Evolutionary conservation across 148 eudicot species (phyloP).

Genomic region (Talinum fruticosum): DNA sequence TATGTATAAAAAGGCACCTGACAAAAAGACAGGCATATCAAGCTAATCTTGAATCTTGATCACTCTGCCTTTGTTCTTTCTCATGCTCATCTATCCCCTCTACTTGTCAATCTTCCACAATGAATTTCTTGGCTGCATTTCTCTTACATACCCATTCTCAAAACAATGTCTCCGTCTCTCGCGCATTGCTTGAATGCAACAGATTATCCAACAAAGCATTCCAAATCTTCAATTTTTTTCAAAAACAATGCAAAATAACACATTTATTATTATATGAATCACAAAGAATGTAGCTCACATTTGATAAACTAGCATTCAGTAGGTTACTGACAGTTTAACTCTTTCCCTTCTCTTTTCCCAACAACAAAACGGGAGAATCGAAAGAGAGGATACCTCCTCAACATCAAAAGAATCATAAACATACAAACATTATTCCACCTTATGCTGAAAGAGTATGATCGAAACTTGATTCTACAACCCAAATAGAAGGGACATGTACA

Average conservation of each 20-base stretch:
- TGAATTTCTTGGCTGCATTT: too few relatives aligned
- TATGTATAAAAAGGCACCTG: too few relatives aligned
- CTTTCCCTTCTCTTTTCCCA: slow-evolving; percentile 12
- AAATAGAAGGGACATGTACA: slow-evolving; percentile 23
- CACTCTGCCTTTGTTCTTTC: too few relatives aligned
- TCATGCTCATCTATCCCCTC: too few relatives aligned
- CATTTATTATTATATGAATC: slow-evolving; percentile 10
- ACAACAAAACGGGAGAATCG: slow-evolving; percentile 20
- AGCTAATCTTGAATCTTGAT: too few relatives aligned
- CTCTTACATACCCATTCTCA: too few relatives aligned
- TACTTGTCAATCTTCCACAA: too few relatives aligned
- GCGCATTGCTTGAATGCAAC: neutral
- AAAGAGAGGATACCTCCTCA: slow-evolving; percentile 9
- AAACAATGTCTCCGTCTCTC: too few relatives aligned
- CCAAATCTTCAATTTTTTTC: neutral
- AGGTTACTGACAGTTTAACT: neutral
- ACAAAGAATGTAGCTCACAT: neutral
- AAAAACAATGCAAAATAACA: neutral
- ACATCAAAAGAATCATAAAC: slow-evolving; percentile 20
- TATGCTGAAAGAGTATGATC: slow-evolving; percentile 16
- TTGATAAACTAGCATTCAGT: neutral
- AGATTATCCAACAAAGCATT: neutral
- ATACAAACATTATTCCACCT: slow-evolving; percentile 29
- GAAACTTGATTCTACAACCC: slow-evolving; percentile 21
- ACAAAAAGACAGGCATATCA: too few relatives aligned